phyloP scores from a whole-genome alignment of 1,139 yeast genomes.

The Kodamaea sp. region DNA sequence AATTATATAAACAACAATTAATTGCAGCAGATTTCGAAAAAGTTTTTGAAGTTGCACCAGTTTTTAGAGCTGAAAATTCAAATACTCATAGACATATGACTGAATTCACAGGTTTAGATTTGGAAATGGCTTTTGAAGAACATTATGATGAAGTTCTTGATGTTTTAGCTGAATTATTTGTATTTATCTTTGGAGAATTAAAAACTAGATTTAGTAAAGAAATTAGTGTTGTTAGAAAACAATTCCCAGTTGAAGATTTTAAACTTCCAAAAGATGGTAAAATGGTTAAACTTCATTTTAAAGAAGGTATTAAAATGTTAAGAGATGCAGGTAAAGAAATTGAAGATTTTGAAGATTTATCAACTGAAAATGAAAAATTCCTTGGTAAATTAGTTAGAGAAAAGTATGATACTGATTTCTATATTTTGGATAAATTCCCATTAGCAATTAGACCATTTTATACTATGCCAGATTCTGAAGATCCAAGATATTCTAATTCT shows the following conservation, averaged over 20 bases:
- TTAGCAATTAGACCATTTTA: slow-evolving; percentile 94
- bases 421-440: slow-evolving; percentile 97
- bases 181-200: slow-evolving; percentile 82
- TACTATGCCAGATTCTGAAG: slow-evolving; percentile 97
- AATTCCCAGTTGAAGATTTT: slow-evolving; percentile 97
- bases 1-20: slow-evolving; percentile 94
- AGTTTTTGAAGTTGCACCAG: slow-evolving; percentile 96
- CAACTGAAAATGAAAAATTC: slow-evolving; percentile 91
- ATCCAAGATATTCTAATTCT: slow-evolving; percentile 88
- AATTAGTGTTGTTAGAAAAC: slow-evolving; percentile 86
- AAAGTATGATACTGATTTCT: slow-evolving; percentile 94
- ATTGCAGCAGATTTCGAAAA: slow-evolving; percentile 96
- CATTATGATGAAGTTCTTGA: slow-evolving; percentile 95
- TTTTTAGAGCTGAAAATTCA: slow-evolving; percentile 97
- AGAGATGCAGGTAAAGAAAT: slow-evolving; percentile 80
- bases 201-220: slow-evolving; percentile 76
- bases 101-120: slow-evolving; percentile 93
- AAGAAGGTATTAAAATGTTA: slow-evolving; percentile 85
- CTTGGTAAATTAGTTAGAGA: slow-evolving; percentile 91
- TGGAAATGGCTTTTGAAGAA: slow-evolving; percentile 98
- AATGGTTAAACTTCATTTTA: slow-evolving; percentile 86
- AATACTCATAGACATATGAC: slow-evolving; percentile 99
- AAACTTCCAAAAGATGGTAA: slow-evolving; percentile 84
- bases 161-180: slow-evolving; percentile 76
- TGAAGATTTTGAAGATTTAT: slow-evolving; percentile 82